A percentile compares a stretch with the other conserved stretches of the same genome.
Evolutionary conservation across 768 basidiomycete genomes (phyloP).

Genomic region (Candolleomyces efflorescens): DNA sequence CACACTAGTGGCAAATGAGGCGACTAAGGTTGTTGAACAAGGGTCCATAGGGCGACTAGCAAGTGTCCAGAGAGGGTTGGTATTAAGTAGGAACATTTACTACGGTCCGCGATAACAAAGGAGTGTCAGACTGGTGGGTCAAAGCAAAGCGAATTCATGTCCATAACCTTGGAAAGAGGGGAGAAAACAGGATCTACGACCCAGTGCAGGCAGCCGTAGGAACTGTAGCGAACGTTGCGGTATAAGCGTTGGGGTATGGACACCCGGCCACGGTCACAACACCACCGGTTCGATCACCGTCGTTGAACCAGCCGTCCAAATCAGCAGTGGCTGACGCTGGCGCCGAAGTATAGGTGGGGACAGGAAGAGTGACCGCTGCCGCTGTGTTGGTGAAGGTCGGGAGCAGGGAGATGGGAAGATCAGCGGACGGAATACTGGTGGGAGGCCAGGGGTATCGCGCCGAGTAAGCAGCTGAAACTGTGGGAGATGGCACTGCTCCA

Average conservation of each 20-base stretch:
- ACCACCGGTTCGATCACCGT: constrained; percentile 32
- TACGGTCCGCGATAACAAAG: too few relatives aligned
- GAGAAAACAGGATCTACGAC: too few relatives aligned
- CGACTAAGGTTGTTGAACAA: too few relatives aligned
- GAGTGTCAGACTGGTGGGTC: too few relatives aligned
- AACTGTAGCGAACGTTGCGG: constrained; percentile 15
- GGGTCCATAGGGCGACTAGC: too few relatives aligned
- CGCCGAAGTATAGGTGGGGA: constrained; percentile 22
- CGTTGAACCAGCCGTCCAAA: constrained; percentile 44
- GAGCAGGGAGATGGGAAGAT: constrained; percentile 33
- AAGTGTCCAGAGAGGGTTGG: too few relatives aligned
- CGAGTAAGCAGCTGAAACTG: constrained; percentile 35
- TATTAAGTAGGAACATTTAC: too few relatives aligned
- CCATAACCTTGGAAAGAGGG: too few relatives aligned
- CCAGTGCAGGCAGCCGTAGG: constrained; percentile 25
- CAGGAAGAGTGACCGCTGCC: constrained; percentile 44
- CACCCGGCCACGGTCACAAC: constrained; percentile 41
- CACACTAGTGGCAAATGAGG: too few relatives aligned
- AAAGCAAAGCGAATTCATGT: too few relatives aligned
- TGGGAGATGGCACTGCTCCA: constrained; percentile 45
- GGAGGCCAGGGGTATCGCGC: constrained; percentile 52
- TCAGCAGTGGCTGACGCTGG: constrained; percentile 30
- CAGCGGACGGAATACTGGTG: constrained; percentile 38
- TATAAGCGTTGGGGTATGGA: constrained; percentile 37
- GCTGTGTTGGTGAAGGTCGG: constrained; percentile 63